Evolutionary conservation across 1,139 yeast species (phyloP).

Genomic region (Meyerozyma guilliermondii): DNA sequence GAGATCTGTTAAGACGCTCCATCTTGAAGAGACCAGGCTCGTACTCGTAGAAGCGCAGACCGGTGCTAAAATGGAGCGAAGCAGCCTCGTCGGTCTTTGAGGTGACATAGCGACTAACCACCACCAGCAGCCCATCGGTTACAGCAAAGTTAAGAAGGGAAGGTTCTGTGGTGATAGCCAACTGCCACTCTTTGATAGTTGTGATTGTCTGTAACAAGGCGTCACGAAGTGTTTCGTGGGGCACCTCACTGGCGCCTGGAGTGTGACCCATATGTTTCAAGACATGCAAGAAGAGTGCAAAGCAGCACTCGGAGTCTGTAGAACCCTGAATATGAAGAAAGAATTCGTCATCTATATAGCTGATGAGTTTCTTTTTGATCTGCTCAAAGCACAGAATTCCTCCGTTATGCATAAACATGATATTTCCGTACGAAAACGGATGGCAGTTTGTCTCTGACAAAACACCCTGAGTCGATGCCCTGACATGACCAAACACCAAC

Average conservation of each 20-base stretch:
- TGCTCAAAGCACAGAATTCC: slow-evolving; percentile 69
- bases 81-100: slow-evolving; percentile 94
- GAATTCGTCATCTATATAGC: slow-evolving; percentile 73
- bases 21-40: slow-evolving; percentile 87
- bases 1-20: slow-evolving; percentile 91
- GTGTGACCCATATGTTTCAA: slow-evolving; percentile 71
- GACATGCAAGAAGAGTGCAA: slow-evolving; percentile 81
- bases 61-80: slow-evolving; percentile 89
- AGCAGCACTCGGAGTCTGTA: slow-evolving; percentile 93
- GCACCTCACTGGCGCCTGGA: slow-evolving; percentile 40
- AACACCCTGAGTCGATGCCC: slow-evolving; percentile 95
- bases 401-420: slow-evolving; percentile 98
- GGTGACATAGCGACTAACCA: slow-evolving; percentile 83
- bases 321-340: slow-evolving; percentile 83
- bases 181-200: slow-evolving; percentile 64
- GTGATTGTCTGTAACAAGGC: slow-evolving; percentile 75
- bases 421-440: slow-evolving; percentile 79
- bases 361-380: slow-evolving; percentile 69
- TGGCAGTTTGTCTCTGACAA: slow-evolving; percentile 93
- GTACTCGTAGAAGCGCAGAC: slow-evolving; percentile 84
- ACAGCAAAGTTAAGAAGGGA: slow-evolving; percentile 89
- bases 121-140: slow-evolving; percentile 88
- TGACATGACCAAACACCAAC: slow-evolving; percentile 87
- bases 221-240: slow-evolving; percentile 55
- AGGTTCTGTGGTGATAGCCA: slow-evolving; percentile 54